Evolutionary conservation across 78 protist genomes (phyloP).

Genomic region (Dictyostelium brefeldianum): DNA sequence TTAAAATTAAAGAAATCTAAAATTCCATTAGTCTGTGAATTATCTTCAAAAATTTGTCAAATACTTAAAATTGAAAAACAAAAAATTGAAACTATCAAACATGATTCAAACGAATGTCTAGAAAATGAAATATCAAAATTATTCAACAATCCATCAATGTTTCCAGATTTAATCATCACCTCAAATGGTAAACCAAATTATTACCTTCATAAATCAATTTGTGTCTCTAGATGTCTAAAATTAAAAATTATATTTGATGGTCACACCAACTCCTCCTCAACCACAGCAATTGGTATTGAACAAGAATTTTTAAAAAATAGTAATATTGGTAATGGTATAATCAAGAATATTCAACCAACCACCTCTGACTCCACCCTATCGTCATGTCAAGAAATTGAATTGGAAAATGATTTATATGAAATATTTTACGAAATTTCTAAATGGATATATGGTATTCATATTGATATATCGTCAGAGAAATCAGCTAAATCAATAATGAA

Average conservation of each 20-base stretch:
- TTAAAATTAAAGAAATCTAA: conserved; percentile 42
- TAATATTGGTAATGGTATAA: background rate
- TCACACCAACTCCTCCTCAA: no score
- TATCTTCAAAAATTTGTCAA: background rate
- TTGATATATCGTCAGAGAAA: background rate
- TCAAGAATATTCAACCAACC: background rate
- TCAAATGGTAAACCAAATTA: background rate
- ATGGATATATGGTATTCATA: conserved; percentile 32
- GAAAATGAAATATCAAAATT: background rate
- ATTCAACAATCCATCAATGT: conserved; percentile 43
- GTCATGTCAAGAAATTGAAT: background rate
- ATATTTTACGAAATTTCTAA: conserved; percentile 16
- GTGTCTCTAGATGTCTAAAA: conserved; percentile 76
- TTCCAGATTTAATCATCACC: conserved; percentile 55
- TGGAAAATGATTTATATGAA: background rate
- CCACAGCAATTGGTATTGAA: background rate
- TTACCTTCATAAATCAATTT: conserved; percentile 61
- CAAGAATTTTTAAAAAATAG: background rate
- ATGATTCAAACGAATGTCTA: conserved; percentile 16
- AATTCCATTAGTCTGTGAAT: background rate
- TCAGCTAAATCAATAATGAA: background rate
- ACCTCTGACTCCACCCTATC: background rate
- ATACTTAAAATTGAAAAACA: conserved; percentile 4
- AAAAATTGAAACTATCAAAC: conserved; percentile 2
- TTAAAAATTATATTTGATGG: background rate